phyloP scores from a whole-genome alignment of 805 yeast genomes.

The Candida awuae region DNA sequence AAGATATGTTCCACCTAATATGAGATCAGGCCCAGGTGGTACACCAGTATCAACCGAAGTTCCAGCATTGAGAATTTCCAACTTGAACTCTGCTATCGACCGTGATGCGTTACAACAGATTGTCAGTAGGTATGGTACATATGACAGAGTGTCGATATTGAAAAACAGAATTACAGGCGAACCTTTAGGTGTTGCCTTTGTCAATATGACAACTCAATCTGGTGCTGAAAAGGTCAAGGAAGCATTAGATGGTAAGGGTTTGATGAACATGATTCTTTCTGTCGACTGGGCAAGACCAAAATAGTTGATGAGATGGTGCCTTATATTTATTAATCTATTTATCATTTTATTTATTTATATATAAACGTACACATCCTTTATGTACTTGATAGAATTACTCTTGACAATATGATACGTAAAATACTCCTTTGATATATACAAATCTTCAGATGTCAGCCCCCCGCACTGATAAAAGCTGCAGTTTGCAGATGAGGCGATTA shows the following conservation, averaged over 20 bases:
- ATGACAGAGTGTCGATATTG: slow-evolving; percentile 72
- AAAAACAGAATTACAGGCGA: slow-evolving; percentile 90
- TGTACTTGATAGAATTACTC: not conserved
- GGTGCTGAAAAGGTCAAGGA: slow-evolving; percentile 75
- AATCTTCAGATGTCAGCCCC: no score
- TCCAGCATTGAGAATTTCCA: slow-evolving; percentile 65
- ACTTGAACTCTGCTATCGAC: slow-evolving; percentile 76
- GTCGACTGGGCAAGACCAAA: slow-evolving; percentile 53
- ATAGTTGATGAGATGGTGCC: no score
- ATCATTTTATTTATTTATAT: no score
- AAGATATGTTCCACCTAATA: slow-evolving; percentile 55
- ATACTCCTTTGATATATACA: no score
- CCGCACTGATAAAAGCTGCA: no score
- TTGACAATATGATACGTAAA: no score
- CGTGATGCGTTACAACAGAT: slow-evolving; percentile 78
- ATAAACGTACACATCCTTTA: no score
- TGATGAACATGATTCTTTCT: slow-evolving; percentile 74
- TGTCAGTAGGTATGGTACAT: slow-evolving; percentile 55
- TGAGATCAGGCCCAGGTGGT: slow-evolving; percentile 37
- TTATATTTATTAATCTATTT: no score
- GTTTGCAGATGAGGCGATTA: no score
- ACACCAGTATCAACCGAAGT: slow-evolving; percentile 22
- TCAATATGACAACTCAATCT: slow-evolving; percentile 60
- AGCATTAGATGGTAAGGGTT: slow-evolving; percentile 80
- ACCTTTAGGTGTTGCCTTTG: slow-evolving; percentile 94